Base-by-base conservation (phyloP, 2,329 filamentous ascomycete genomes). In the Trichoderma arundinaceum region DNA sequence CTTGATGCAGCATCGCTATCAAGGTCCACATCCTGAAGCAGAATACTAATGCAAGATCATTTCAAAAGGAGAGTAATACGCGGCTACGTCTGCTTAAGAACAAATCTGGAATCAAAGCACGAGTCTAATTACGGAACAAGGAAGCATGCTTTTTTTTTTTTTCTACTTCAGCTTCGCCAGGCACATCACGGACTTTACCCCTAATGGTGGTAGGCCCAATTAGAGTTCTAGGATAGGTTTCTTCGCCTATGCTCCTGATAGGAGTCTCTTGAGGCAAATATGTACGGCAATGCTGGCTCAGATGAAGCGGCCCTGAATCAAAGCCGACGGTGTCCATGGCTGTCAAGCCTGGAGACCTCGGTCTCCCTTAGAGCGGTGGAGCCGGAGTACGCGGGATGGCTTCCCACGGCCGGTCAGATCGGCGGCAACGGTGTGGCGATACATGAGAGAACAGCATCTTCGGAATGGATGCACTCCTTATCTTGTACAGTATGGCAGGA, bases 311-410 rank as follows among this genome's bases (percentile, higher is more conserved):
- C 22, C 32, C 1, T 19, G 59, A 53, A 62, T 38, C 28, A 43
- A 62, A 33, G 38, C 58, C 48, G 59, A 33, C n/a, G 12, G 59
- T 60, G 44, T 39, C 57, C 59, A 53, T 51, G 38, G 43, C 57
- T 32, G 32, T 38, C 33, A 63, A 63, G 49, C 49, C 49, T 62
- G 59, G 51, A 48, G 60, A 56, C 60, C 19, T 64, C 61, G 61
- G 61, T 33, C 61, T 56, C 61, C 52, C 43, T 54, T 56, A 52
- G 43, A 43, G 19, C 35, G 35, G 64, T 66, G 64, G 64, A 62
- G 64, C 57, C 64, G 64, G 57, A 66, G 52, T 56, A 51, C 33
- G 64, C 64, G 64, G 64, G 57, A 66, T 66, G 43, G 49, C 35
- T 61, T 49, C 39, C 33, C 52, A 64, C 57, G 51, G 57, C 64